Conservation (phyloP, 257 asterid genomes). For the Parsonsia alboflavescens region DNA sequence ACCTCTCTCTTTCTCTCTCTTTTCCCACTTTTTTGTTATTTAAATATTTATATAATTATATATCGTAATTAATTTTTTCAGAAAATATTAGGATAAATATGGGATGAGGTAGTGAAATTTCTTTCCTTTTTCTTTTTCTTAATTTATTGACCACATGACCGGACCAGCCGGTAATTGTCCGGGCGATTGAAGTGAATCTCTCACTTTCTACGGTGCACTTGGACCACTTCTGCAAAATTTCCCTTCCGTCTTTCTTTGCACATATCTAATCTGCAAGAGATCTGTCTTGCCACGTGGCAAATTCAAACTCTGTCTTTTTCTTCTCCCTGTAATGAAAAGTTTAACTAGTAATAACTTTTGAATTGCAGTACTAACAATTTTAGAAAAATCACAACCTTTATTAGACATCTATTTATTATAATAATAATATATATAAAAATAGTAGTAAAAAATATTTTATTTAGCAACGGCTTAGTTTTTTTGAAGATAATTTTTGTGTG, state of each 20-base stretch:
- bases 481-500: too few relatives aligned
- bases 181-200: constrained; percentile 1
- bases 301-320: background rate
- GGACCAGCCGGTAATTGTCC: constrained; percentile 24
- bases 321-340: background rate
- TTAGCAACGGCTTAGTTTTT: too few relatives aligned
- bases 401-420: too few relatives aligned
- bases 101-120: background rate
- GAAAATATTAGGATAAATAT: too few relatives aligned
- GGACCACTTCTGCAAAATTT: constrained; percentile 16
- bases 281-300: constrained; percentile 21
- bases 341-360: too few relatives aligned
- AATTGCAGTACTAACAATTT: too few relatives aligned
- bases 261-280: background rate
- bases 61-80: too few relatives aligned
- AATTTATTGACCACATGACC: constrained; percentile 22
- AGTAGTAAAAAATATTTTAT: too few relatives aligned
- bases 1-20: constrained; percentile 21
- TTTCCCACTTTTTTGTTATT: background rate
- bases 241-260: background rate
- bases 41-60: background rate
- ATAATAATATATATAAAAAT: too few relatives aligned
- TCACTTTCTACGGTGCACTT: constrained; percentile 1
- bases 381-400: too few relatives aligned
- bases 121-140: constrained; percentile 10